phyloP scores from a whole-genome alignment of 2,329 filamentous ascomycete genomes.

The Sporothrix protearum region DNA sequence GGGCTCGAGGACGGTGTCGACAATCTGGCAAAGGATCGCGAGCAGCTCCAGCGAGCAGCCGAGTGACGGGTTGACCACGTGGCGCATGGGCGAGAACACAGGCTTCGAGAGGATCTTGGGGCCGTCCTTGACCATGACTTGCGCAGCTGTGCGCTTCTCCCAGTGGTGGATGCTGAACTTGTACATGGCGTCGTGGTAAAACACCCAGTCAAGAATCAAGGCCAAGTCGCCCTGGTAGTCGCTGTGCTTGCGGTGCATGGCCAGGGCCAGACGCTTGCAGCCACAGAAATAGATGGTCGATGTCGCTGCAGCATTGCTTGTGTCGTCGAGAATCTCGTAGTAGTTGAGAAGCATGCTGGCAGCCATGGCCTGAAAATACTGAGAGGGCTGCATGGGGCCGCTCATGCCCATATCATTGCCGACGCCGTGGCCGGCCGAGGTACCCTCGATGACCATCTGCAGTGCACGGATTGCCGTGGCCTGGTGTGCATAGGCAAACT shows the following conservation, averaged over 20 bases:
- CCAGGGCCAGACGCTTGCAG: constrained; percentile 25
- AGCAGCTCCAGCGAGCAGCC: constrained; percentile 30
- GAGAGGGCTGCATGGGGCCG: not conserved
- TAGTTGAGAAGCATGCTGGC: constrained; percentile 29
- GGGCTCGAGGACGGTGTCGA: constrained; percentile 25
- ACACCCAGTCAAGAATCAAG: constrained; percentile 28
- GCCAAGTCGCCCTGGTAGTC: constrained; percentile 28
- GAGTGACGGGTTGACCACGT: constrained; percentile 22
- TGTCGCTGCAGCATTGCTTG: constrained; percentile 11
- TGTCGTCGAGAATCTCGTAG: constrained; percentile 25
- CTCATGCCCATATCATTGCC: not conserved
- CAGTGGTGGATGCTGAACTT: constrained; percentile 30
- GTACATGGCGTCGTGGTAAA: constrained; percentile 29
- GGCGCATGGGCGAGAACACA: constrained; percentile 25
- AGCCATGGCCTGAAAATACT: constrained; percentile 28
- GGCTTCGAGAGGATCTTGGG: constrained; percentile 27
- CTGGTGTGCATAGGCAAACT: constrained; percentile 23
- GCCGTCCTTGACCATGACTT: constrained; percentile 15
- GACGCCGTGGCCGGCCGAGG: not conserved
- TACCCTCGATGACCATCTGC: constrained; percentile 19
- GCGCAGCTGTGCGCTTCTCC: constrained; percentile 18
- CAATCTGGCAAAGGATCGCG: constrained; percentile 25
- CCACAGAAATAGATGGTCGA: constrained; percentile 28
- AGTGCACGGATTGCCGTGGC: constrained; percentile 21
- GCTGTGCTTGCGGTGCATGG: constrained; percentile 22